These are phyloP conservation scores for Cladosporium sp. DNA, from an alignment of 2,329 filamentous ascomycete genomes.

Conservation along the genomic window DNA sequence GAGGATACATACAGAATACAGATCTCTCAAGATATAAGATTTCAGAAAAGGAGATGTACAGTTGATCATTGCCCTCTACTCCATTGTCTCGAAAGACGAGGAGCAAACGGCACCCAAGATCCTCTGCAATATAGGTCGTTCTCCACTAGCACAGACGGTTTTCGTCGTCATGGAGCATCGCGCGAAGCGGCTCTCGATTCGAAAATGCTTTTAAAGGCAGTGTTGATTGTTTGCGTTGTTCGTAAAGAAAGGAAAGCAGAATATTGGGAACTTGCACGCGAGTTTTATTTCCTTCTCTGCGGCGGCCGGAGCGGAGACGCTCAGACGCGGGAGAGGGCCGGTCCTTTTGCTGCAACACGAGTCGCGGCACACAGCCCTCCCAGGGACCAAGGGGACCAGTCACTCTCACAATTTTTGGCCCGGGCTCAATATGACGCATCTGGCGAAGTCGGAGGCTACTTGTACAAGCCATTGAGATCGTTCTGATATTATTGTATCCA, in stretches of 20 bases:
- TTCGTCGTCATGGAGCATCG: conserved; percentile 38
- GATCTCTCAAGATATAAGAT: neutral
- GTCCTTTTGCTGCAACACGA: neutral
- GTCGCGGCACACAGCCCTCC: neutral
- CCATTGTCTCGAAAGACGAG: conserved; percentile 23
- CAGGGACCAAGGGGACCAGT: neutral
- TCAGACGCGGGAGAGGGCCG: neutral
- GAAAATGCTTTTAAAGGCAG: conserved; percentile 38
- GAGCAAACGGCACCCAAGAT: conserved; percentile 35
- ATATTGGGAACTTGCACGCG: neutral
- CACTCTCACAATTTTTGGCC: conserved; percentile 12
- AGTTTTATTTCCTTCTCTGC: conserved; percentile 11
- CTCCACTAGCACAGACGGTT: conserved; percentile 38
- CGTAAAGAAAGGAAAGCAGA: conserved; percentile 24
- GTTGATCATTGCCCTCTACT: conserved; percentile 37
- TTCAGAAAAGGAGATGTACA: conserved; percentile 23
- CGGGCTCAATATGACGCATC: conserved; percentile 6
- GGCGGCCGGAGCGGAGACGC: neutral
- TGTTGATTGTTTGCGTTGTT: conserved; percentile 37
- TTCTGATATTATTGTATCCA: neutral
- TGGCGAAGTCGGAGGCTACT: conserved; percentile 1
- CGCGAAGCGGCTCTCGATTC: conserved; percentile 32
- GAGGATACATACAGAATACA: no score
- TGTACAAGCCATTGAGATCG: neutral
- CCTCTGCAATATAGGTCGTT: conserved; percentile 28